Conservation (phyloP, 75 land plant genomes). For the Pinus albicaulis region DNA sequence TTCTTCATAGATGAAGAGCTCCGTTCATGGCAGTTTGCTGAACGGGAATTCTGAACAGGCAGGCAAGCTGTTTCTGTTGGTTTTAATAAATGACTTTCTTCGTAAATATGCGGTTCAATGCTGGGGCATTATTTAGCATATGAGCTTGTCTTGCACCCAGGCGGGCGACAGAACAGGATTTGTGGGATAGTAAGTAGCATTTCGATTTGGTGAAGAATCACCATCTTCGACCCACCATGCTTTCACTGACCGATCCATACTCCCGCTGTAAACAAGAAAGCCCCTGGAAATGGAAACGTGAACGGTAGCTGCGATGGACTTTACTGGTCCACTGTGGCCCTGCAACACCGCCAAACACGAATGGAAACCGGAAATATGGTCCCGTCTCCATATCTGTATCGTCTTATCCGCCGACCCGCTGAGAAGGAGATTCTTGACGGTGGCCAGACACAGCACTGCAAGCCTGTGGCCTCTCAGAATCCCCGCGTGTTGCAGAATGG, state of each 20-base stretch:
- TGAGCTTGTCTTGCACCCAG: neutral
- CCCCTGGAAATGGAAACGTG: neutral
- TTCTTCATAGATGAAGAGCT: no score
- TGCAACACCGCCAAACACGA: constrained; percentile 29
- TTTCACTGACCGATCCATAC: constrained; percentile 27
- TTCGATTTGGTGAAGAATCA: constrained; percentile 12
- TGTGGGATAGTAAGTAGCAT: neutral
- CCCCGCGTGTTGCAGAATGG: constrained; percentile 36
- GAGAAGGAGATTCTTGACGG: constrained; percentile 37
- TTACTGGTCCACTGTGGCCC: constrained; percentile 42
- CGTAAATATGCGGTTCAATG: no score
- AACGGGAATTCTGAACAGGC: no score
- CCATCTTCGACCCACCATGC: constrained; percentile 28
- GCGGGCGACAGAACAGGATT: constrained; percentile 3
- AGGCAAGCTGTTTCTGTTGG: no score
- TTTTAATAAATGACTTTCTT: no score
- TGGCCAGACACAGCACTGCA: constrained; percentile 77
- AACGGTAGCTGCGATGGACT: constrained; percentile 18
- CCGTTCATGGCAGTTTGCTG: no score
- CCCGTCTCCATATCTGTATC: constrained; percentile 66
- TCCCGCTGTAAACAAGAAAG: constrained; percentile 23
- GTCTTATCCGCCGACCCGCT: constrained; percentile 79
- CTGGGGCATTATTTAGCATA: no score
- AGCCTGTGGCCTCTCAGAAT: constrained; percentile 58
- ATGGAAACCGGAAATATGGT: constrained; percentile 3